Evolutionary conservation across 2,329 filamentous ascomycete genomes (phyloP).

Genomic region (Aureobasidium musti): DNA sequence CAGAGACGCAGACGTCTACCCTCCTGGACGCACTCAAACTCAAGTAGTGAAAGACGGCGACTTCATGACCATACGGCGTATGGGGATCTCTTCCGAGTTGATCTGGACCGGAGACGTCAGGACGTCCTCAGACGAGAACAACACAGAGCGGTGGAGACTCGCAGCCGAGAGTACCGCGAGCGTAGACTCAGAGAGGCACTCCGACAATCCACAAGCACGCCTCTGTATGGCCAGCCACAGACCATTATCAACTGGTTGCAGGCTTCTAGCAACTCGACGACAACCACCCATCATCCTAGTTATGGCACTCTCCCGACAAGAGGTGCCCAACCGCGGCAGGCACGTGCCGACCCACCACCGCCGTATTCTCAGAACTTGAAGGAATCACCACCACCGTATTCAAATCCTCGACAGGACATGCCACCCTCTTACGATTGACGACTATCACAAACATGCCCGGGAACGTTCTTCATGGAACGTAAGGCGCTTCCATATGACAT

Average conservation of each 20-base stretch:
- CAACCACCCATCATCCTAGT: not conserved
- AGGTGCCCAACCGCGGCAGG: not conserved
- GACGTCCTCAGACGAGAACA: conserved; percentile 17
- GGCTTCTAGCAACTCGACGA: not conserved
- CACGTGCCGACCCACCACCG: not conserved
- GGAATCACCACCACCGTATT: conserved; percentile 11
- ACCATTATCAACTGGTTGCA: conserved; percentile 18
- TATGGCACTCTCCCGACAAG: conserved; percentile 13
- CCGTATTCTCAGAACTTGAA: conserved; percentile 4
- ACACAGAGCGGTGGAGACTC: conserved; percentile 13
- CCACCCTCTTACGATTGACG: conserved; percentile 17
- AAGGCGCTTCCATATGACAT: not conserved
- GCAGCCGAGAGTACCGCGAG: conserved; percentile 7
- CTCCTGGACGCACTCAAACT: conserved; percentile 4
- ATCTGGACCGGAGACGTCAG: conserved; percentile 15
- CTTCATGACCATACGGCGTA: conserved; percentile 11
- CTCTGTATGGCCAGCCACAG: not conserved
- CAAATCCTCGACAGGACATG: not conserved
- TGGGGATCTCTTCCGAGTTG: conserved; percentile 14
- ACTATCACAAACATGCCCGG: not conserved
- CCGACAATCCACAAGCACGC: not conserved
- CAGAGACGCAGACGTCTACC: conserved; percentile 13
- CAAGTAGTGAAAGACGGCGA: conserved; percentile 3
- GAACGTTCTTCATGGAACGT: not conserved
- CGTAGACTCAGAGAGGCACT: conserved; percentile 10